These are phyloP conservation scores for Sporisorium reilianum DNA, from an alignment of 1,284 basidiomycete genomes.

Conservation along the genomic window DNA sequence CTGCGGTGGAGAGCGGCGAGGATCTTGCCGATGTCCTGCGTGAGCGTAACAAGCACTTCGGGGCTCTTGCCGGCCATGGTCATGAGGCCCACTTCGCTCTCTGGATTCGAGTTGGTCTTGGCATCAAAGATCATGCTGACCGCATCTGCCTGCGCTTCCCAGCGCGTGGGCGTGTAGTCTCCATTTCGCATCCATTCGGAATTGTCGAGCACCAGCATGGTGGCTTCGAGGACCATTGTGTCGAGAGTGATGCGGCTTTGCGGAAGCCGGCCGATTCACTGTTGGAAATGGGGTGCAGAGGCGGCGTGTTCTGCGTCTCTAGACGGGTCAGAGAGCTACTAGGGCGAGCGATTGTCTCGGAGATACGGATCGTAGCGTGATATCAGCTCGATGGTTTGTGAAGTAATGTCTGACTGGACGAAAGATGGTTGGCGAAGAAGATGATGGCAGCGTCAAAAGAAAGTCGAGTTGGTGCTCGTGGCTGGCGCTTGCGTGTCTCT, in stretches of 20 bases:
- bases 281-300: not conserved
- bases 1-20: slow-evolving; percentile 81
- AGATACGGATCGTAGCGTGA: not conserved
- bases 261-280: slow-evolving; percentile 17
- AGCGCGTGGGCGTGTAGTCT: slow-evolving; percentile 84
- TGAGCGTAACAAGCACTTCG: slow-evolving; percentile 93
- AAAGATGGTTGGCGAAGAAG: slow-evolving; percentile 8
- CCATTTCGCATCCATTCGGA: slow-evolving; percentile 77
- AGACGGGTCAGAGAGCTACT: not conserved
- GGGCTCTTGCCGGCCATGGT: slow-evolving; percentile 85
- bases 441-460: not conserved
- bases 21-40: slow-evolving; percentile 93
- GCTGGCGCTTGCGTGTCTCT: slow-evolving; percentile 40
- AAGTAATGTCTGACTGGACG: not conserved
- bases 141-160: slow-evolving; percentile 91
- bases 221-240: slow-evolving; percentile 68
- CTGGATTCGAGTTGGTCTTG: slow-evolving; percentile 91
- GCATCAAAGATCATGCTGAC: slow-evolving; percentile 90
- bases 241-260: slow-evolving; percentile 1
- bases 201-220: slow-evolving; percentile 70
- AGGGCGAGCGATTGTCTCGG: not conserved
- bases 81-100: slow-evolving; percentile 97
- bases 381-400: not conserved
- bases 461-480: slow-evolving; percentile 17
- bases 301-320: not conserved